phyloP scores from a whole-genome alignment of 768 basidiomycete species.

The Suillus subalutaceus region DNA sequence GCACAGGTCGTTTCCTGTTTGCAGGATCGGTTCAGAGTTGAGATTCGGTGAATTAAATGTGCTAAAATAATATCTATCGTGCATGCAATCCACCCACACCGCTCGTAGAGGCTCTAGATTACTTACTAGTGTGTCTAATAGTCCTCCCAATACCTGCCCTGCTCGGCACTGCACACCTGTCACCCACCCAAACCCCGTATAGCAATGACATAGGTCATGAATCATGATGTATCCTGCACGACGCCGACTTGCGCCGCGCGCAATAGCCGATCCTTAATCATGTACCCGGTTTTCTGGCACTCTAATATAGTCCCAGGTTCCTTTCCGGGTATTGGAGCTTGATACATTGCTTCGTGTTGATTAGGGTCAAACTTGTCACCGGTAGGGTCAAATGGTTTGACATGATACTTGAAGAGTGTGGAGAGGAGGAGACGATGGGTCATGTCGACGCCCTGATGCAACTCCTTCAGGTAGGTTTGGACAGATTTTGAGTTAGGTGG shows the following conservation, averaged over 20 bases:
- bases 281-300: constrained; percentile 89
- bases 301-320: constrained; percentile 89
- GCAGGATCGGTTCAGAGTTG: constrained; percentile 70
- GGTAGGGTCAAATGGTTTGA: constrained; percentile 89
- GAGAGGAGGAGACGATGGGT: constrained; percentile 89
- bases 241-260: constrained; percentile 98
- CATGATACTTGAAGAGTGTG: constrained; percentile 89
- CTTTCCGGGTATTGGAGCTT: constrained; percentile 88
- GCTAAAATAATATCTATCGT: constrained; percentile 40
- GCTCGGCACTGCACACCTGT: constrained; percentile 6
- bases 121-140: constrained; percentile 18
- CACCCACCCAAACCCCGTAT: neutral
- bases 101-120: constrained; percentile 34
- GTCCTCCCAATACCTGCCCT: constrained; percentile 14
- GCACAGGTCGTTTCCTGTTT: constrained; percentile 57
- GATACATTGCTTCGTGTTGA: constrained; percentile 92
- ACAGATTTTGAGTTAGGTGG: constrained; percentile 53
- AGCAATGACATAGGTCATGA: constrained; percentile 29
- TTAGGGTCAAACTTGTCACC: constrained; percentile 97
- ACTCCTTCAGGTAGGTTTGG: constrained; percentile 61
- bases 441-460: constrained; percentile 88
- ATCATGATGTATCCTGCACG: constrained; percentile 64
- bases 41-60: constrained; percentile 75
- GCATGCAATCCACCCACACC: constrained; percentile 21
- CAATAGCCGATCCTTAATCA: constrained; percentile 91